phyloP scores from a whole-genome alignment of 495 filamentous ascomycete species.

The Friedmanniomyces endolithicus region DNA sequence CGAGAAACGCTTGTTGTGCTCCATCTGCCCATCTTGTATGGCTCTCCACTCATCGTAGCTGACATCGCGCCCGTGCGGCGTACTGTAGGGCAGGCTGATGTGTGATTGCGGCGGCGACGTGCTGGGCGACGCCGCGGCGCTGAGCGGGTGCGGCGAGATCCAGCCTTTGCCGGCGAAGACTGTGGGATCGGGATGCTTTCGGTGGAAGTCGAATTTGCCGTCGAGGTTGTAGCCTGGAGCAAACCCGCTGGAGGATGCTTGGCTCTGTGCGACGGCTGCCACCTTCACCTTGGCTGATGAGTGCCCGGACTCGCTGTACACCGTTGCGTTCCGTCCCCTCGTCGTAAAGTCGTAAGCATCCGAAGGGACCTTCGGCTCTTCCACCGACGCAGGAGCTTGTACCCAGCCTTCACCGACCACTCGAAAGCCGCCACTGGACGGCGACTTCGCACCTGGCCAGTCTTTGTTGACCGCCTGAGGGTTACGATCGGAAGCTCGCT shows the following conservation, averaged over 20 bases:
- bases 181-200: neutral
- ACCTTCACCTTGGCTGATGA: neutral
- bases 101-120: neutral
- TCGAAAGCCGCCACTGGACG: neutral
- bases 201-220: neutral
- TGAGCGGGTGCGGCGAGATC: slow-evolving; percentile 20
- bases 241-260: neutral
- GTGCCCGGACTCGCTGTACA: neutral
- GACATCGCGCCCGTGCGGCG: neutral
- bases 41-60: slow-evolving; percentile 12
- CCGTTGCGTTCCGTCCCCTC: neutral
- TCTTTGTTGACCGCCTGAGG: neutral
- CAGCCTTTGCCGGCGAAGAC: slow-evolving; percentile 18
- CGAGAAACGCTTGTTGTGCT: neutral
- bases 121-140: neutral
- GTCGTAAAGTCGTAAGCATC: neutral
- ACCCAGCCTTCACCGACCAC: neutral
- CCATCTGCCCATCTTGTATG: neutral
- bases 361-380: neutral
- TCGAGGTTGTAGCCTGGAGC: neutral
- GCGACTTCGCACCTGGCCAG: neutral
- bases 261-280: neutral
- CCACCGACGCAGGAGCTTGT: neutral
- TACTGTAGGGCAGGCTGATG: slow-evolving; percentile 1
- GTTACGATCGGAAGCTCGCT: neutral